Evolutionary conservation across 2,329 filamentous ascomycete species (phyloP), one percentile per base, ranked within the genome.

Genomic region (Sporothrix variecibatus): DNA sequence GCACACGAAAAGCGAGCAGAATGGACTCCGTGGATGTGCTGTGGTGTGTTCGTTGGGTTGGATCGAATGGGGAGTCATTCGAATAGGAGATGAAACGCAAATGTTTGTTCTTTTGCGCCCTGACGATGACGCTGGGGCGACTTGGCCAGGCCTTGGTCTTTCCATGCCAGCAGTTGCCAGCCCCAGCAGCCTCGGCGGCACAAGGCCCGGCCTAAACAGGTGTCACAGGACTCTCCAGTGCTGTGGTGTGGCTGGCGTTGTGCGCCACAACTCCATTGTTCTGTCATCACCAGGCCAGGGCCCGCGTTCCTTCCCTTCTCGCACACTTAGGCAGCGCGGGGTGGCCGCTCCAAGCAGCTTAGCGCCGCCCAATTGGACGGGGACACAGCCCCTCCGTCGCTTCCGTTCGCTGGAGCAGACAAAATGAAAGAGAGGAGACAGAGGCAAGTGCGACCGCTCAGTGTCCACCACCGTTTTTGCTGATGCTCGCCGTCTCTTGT

Each of bases 301-400:
- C 58, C 28, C 31, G 7, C 62, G 12, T 40, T 67, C 62, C 58
- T 62, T n/a, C 20, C 11, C 34, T 40, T 23, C 58, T 62, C 58
- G 28, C 58, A 28, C 3, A 51, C 7, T 23, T 71, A n/a, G 34
- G 38, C 58, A 72, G 58, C 58, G 70, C 70, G 70, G 69, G 70
- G 70, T 72, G 58, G 15, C 56, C 56, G 40, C 56, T 46, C 31
- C 43, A 60, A 46, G 23, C 23, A 71, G 68, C 23, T 43, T 62
- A 72, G 70, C 56, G 70, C 70, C 23, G 17, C 53, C 70, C 70
- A 64, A 64, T 28, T 38, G 40, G 40, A 58, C 67, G 7, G 43
- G 28, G 38, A 60, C 71, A 72, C 53, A 75, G 73, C 73, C 73
- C 73, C 70, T 71, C 73, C 73, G 73, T 72, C n/a, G 40, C 73